Conservation (phyloP, 2,329 filamentous ascomycete species). For the Aspergillus sp. region DNA sequence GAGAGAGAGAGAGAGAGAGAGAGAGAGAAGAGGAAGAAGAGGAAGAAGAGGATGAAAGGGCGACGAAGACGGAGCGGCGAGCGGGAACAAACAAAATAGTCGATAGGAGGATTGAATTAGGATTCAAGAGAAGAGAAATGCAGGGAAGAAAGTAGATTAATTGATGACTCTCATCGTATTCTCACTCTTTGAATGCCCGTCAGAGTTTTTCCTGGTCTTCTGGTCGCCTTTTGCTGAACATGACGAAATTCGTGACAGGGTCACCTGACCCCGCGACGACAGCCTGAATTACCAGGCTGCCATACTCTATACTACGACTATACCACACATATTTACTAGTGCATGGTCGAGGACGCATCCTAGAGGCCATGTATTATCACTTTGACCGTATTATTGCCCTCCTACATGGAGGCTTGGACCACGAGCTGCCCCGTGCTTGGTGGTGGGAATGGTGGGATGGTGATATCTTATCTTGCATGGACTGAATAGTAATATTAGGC, state of each 20-base stretch:
- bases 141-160: background rate
- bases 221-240: background rate
- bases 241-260: background rate
- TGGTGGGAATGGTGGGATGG: background rate
- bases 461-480: background rate
- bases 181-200: background rate
- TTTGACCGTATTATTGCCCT: background rate
- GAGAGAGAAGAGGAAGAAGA: slow-evolving; percentile 7
- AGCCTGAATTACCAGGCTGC: no score
- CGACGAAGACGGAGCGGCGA: background rate
- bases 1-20: slow-evolving; percentile 4
- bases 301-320: no score
- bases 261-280: no score
- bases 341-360: no score
- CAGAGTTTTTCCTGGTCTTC: background rate
- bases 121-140: background rate
- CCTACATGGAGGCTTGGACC: slow-evolving; percentile 1
- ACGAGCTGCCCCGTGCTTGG: slow-evolving; percentile 5
- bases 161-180: background rate
- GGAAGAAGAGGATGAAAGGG: slow-evolving; percentile 8
- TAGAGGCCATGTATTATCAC: background rate
- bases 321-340: no score
- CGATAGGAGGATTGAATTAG: background rate
- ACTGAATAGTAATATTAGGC: background rate
- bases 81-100: slow-evolving; percentile 1